These are phyloP conservation scores for Argentina anserina DNA, from an alignment of 306 rosid genomes.

Conservation along the genomic window DNA sequence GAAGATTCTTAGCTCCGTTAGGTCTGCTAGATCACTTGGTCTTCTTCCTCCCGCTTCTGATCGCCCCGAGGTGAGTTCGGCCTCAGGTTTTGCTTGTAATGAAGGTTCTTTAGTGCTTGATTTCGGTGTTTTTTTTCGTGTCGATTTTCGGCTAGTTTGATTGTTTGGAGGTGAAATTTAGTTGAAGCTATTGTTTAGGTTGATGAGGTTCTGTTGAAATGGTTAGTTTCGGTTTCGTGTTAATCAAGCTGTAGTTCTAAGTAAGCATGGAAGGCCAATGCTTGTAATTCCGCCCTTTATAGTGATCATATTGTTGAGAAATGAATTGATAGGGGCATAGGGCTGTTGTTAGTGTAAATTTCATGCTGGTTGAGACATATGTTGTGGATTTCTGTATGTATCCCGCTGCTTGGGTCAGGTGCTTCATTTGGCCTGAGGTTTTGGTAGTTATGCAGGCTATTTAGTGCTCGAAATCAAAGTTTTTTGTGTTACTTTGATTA, in stretches of 20 bases:
- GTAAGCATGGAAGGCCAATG: not conserved
- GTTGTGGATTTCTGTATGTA: no score
- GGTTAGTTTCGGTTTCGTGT: not conserved
- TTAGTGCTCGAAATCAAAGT: no score
- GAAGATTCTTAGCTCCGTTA: conserved; percentile 91
- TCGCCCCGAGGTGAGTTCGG: conserved; percentile 81
- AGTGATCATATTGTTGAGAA: not conserved
- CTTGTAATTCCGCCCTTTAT: not conserved
- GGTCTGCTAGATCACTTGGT: conserved; percentile 95
- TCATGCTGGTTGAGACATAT: no score
- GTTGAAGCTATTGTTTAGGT: not conserved
- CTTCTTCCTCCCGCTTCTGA: conserved; percentile 78
- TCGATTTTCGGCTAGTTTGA: not conserved
- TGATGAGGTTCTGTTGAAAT: not conserved
- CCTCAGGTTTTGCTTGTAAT: not conserved
- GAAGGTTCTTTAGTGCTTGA: not conserved
- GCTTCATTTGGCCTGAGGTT: no score
- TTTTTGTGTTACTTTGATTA: no score
- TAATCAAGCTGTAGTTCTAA: not conserved
- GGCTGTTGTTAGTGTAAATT: no score
- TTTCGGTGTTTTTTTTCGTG: not conserved
- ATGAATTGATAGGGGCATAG: no score
- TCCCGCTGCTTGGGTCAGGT: no score
- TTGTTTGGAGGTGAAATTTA: not conserved
- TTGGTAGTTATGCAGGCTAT: no score